Percentiles rank a stretch among this genome's conserved stretches.
These are phyloP conservation scores for Gossypioides kirkii DNA, from an alignment of 345 rosid genomes.

Conservation along the genomic window DNA sequence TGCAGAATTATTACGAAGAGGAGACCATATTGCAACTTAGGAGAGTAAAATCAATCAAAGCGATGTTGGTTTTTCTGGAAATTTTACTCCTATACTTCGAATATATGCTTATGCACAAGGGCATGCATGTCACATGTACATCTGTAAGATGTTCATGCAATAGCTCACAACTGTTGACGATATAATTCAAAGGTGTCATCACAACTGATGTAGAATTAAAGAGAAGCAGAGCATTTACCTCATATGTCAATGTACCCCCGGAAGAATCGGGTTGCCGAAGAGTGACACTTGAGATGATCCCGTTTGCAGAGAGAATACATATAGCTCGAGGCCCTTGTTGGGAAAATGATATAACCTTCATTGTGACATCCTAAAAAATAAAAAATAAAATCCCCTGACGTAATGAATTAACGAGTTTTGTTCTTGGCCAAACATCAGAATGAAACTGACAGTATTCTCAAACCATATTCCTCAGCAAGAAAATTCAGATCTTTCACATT, in stretches of 20 bases:
- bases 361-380: constrained; percentile 67
- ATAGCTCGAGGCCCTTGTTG: constrained; percentile 98
- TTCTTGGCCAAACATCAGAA: neutral
- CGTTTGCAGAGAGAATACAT: constrained; percentile 88
- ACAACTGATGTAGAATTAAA: neutral
- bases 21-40: neutral
- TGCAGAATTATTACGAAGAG: neutral
- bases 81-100: neutral
- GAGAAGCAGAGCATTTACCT: constrained; percentile 39
- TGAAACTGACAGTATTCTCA: neutral
- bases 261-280: constrained; percentile 97
- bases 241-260: constrained; percentile 96
- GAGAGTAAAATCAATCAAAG: neutral
- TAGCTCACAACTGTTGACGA: too few relatives aligned
- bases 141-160: too few relatives aligned
- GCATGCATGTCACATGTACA: too few relatives aligned
- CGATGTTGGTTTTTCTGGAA: neutral
- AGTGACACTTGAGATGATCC: constrained; percentile 86
- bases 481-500: constrained; percentile 5
- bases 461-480: neutral
- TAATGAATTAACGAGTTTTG: neutral
- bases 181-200: neutral
- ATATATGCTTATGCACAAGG: neutral
- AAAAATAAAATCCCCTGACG: constrained; percentile 4
- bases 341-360: constrained; percentile 94